Evolutionary conservation across 371 early-diverging fungal species (phyloP), one percentile per base, ranked within the genome.

Genomic region (Lichtheimia corymbifera): DNA sequence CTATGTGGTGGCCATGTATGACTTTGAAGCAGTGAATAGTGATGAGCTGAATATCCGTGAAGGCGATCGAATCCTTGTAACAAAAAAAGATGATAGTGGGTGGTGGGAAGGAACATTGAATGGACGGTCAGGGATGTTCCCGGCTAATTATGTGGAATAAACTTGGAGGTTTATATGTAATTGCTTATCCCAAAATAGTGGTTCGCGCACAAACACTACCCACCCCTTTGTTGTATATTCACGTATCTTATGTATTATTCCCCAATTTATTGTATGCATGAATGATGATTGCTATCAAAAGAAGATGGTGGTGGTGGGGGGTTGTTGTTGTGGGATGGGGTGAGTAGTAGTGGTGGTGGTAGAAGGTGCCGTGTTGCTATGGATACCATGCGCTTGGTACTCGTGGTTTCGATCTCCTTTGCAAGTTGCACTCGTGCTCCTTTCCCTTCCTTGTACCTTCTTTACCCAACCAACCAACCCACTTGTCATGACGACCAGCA

Each of bases 21-120:
- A 91, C 63, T 95, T 91, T 70, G 77, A 83, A 43, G 88, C 90
- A 2, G 90, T 87, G 47, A 85, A 87, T 49, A 73, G 72, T 40
- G 89, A 90, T 49, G 95, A 95, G 68, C 67, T 95, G 18, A 76
- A 83, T 14, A 77, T 95, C 13, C 74, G 65, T 4, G 82, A 87
- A 63, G 92, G 89, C 0, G 92, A 93, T 42, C 55, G 80, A 0
- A 85, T 93, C 35, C 74, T 77, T 1, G 88, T 93, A 0, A 80
- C 74, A 9, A 77, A 78, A 47, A 73, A 84, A 62, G 88, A 86
- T 61, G 87, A 84, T 28, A 84, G 84, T 17, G 92, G 91, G 0
- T 93, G 93, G 93, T 84, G 89, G 84, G 83, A 88, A 76, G 91
- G 91, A 17, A 77, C 74, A 53, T 58, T 92, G 25, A 71, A 86